Percentiles rank a stretch among this genome's conserved stretches.
Conservation (phyloP, 164 flowering plant species). For the Berberis thunbergii region DNA sequence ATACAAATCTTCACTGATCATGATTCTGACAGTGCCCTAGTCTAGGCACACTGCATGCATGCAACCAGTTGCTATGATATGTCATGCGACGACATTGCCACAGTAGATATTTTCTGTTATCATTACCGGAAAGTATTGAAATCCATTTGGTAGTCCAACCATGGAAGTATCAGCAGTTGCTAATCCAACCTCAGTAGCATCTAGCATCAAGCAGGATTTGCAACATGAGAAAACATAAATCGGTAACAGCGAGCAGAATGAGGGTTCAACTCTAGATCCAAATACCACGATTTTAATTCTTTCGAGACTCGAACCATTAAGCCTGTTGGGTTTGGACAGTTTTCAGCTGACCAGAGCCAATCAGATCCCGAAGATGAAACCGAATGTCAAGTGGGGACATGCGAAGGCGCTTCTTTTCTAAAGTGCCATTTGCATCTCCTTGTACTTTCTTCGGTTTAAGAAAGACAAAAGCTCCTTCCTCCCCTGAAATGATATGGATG, state of each 20-base stretch:
- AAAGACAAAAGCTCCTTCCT: slow-evolving; percentile 79
- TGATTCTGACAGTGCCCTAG: too few relatives aligned
- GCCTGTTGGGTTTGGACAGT: slow-evolving; percentile 63
- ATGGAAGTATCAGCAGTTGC: too few relatives aligned
- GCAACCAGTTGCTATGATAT: too few relatives aligned
- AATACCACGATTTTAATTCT: slow-evolving; percentile 33
- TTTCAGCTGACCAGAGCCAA: slow-evolving; percentile 84
- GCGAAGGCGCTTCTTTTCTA: slow-evolving; percentile 77
- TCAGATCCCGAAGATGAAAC: slow-evolving; percentile 88
- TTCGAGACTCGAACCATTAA: slow-evolving; percentile 59
- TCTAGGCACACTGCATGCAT: too few relatives aligned
- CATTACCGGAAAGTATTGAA: too few relatives aligned
- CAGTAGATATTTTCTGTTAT: too few relatives aligned
- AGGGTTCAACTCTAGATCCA: background rate
- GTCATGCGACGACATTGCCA: too few relatives aligned
- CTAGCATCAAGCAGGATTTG: too few relatives aligned
- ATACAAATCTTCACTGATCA: too few relatives aligned
- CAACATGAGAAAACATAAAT: background rate
- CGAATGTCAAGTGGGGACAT: slow-evolving; percentile 82
- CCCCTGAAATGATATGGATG: slow-evolving; percentile 38
- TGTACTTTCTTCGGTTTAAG: slow-evolving; percentile 68
- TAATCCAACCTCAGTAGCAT: too few relatives aligned
- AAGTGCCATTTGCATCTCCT: slow-evolving; percentile 78
- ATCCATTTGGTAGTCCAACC: too few relatives aligned
- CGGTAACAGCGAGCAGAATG: background rate